phyloP scores from a whole-genome alignment of 2,329 filamentous ascomycete genomes.

The Paracoccidioides lutzii region DNA sequence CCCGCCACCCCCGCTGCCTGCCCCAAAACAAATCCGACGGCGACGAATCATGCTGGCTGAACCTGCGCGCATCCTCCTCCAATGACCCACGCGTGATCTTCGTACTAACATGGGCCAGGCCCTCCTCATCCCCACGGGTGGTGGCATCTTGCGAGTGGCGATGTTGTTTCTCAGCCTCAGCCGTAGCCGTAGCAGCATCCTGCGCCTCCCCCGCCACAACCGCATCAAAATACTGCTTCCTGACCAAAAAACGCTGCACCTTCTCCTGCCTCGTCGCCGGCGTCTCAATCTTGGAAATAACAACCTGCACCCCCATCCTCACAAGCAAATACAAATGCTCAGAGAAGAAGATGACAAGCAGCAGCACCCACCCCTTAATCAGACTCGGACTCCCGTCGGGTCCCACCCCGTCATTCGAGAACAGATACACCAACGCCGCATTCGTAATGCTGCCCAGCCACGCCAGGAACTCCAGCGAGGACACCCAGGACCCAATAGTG shows the following conservation, averaged over 20 bases:
- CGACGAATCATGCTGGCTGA: conserved; percentile 22
- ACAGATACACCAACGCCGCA: conserved; percentile 79
- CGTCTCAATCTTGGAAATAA: conserved; percentile 69
- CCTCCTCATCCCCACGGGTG: conserved; percentile 12
- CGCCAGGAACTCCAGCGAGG: conserved; percentile 73
- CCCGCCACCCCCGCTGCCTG: conserved; percentile 32
- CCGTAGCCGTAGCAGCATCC: conserved; percentile 14
- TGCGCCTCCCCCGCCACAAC: neutral
- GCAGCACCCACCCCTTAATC: conserved; percentile 66
- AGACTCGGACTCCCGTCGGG: conserved; percentile 36
- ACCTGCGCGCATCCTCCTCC: conserved; percentile 31
- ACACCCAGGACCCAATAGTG: conserved; percentile 86
- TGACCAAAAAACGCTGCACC: conserved; percentile 64
- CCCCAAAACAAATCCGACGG: conserved; percentile 32
- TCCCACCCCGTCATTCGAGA: conserved; percentile 43
- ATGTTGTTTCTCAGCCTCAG: neutral
- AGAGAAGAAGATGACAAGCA: conserved; percentile 69
- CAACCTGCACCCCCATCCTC: conserved; percentile 57
- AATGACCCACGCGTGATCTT: conserved; percentile 26
- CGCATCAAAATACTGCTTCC: conserved; percentile 59
- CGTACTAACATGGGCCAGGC: conserved; percentile 1
- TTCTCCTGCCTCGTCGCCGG: conserved; percentile 77
- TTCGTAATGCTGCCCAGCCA: conserved; percentile 88
- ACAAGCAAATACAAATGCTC: conserved; percentile 83
- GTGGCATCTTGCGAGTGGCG: too few species aligned